Percentiles rank a stretch among this genome's conserved stretches.
Conservation (phyloP, 2,329 filamentous ascomycete species). For the Falciphora oryzae region DNA sequence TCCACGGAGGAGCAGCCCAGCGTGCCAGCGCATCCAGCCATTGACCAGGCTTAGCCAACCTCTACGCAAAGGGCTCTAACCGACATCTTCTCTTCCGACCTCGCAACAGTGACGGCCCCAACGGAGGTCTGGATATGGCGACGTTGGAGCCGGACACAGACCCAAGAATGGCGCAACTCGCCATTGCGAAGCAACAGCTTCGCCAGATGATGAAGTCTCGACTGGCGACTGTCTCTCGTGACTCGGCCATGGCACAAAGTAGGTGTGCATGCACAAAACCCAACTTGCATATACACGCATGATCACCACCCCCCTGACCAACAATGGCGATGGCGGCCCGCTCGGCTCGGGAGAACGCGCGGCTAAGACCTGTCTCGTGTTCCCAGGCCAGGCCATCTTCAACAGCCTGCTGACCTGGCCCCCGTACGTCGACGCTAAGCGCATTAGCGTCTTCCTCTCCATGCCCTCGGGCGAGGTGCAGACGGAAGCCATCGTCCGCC, state of each 20-base stretch:
- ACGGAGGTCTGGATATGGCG: too few species aligned
- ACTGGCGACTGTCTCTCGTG: constrained; percentile 55
- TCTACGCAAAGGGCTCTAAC: too few species aligned
- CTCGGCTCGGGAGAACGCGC: constrained; percentile 13
- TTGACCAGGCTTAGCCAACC: too few species aligned
- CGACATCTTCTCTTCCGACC: too few species aligned
- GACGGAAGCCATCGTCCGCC: constrained; percentile 72
- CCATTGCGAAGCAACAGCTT: constrained; percentile 69
- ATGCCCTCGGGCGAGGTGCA: constrained; percentile 88
- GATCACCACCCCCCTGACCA: neutral
- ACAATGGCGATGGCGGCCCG: constrained; percentile 13
- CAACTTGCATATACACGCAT: neutral
- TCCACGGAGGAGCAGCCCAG: too few species aligned
- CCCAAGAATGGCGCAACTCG: constrained; percentile 48
- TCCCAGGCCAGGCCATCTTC: constrained; percentile 58
- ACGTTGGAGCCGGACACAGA: constrained; percentile 4
- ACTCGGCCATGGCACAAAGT: constrained; percentile 67
- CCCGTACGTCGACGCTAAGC: constrained; percentile 68
- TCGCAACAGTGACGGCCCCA: too few species aligned
- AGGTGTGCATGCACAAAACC: constrained; percentile 24
- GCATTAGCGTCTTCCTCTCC: constrained; percentile 83
- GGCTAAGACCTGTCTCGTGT: constrained; percentile 11
- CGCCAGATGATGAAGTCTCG: constrained; percentile 63
- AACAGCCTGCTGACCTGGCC: constrained; percentile 59
- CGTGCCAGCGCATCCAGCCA: too few species aligned